These are phyloP conservation scores for Rhododendron griersonianum DNA, from an alignment of 148 eudicot species.

Conservation along the genomic window DNA sequence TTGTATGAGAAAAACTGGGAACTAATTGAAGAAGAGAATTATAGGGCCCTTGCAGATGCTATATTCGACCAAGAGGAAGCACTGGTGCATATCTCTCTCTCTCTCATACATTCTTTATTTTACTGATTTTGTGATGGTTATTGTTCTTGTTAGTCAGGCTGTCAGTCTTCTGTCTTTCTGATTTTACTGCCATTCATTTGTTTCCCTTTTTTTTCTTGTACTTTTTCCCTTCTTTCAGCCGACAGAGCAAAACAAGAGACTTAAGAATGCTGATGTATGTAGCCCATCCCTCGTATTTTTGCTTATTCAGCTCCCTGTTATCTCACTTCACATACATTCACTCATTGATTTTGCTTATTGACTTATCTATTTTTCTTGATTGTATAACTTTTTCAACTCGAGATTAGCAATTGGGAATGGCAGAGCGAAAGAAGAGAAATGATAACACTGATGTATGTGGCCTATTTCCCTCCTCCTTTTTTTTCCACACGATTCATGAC, in stretches of 20 bases:
- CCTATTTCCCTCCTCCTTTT: slow-evolving; percentile 8
- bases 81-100: slow-evolving; percentile 32
- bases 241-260: slow-evolving; percentile 26
- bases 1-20: slow-evolving; percentile 80
- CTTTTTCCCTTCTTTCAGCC: slow-evolving; percentile 26
- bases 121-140: not conserved
- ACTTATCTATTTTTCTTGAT: not conserved
- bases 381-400: not conserved
- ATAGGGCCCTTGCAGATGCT: slow-evolving; percentile 76
- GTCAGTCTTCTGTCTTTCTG: slow-evolving; percentile 1
- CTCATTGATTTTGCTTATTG: not conserved
- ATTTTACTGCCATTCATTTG: not conserved
- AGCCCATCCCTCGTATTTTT: slow-evolving; percentile 8
- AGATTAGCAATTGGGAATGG: slow-evolving; percentile 4
- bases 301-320: not conserved
- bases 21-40: slow-evolving; percentile 75
- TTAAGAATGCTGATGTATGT: slow-evolving; percentile 37
- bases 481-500: not conserved
- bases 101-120: not conserved
- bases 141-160: not conserved
- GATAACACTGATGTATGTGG: slow-evolving; percentile 39
- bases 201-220: not conserved
- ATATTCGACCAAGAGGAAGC: slow-evolving; percentile 62
- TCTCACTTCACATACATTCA: not conserved
- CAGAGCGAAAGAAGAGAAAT: slow-evolving; percentile 26